phyloP scores from a whole-genome alignment of 257 asterid species.

The Solanum paucissectum region DNA sequence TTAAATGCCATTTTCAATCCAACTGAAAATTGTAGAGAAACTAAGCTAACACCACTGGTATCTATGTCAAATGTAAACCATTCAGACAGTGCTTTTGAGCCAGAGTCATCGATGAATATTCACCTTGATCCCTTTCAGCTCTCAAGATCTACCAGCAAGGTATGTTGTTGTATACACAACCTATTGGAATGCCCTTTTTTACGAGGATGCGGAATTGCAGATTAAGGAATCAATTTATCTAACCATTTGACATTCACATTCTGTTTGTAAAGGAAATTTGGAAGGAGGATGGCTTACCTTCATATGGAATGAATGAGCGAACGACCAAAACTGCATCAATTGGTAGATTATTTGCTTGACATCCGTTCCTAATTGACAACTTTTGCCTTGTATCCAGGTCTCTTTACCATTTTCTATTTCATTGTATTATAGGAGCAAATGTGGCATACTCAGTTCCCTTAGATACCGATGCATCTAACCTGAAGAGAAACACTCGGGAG shows the following conservation, averaged over 20 bases:
- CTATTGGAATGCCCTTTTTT: neutral
- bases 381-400: neutral
- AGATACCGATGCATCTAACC: constrained; percentile 7
- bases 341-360: constrained; percentile 23
- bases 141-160: constrained; percentile 18
- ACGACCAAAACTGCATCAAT: constrained; percentile 2
- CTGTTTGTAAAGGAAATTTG: constrained; percentile 14
- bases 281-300: constrained; percentile 15
- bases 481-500: constrained; percentile 20
- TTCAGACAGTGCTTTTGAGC: constrained; percentile 11
- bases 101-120: constrained; percentile 19
- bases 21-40: neutral
- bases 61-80: constrained; percentile 17
- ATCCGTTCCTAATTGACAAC: neutral
- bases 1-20: constrained; percentile 10
- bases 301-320: constrained; percentile 9
- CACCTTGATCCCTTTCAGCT: constrained; percentile 22
- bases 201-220: neutral
- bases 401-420: neutral
- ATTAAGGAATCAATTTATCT: neutral
- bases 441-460: constrained; percentile 6
- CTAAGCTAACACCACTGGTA: constrained; percentile 8
- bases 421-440: constrained; percentile 11
- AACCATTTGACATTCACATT: neutral
- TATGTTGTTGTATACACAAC: neutral